Evolutionary conservation across 148 eudicot genomes (phyloP), one percentile per base, ranked within the genome.

Genomic region (Vaccinium darrowii): DNA sequence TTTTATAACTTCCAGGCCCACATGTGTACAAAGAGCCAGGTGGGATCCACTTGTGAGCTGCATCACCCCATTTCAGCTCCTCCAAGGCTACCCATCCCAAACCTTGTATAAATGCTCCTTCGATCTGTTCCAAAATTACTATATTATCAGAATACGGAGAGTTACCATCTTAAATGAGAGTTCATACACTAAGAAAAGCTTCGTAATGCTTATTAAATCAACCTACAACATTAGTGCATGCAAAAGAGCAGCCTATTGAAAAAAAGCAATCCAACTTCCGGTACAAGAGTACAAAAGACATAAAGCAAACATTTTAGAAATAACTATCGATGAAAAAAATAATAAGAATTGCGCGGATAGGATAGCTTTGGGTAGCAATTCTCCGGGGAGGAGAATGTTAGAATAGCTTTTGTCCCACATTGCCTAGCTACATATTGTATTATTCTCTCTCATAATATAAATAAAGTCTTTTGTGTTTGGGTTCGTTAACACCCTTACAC

Each of bases 41-140:
- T 80, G 91, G 90, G 67, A 97, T 86, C 99, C 98, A 95, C 89
- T 91, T 93, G 83, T 97, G 99, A 85, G 98, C 95, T 43, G 90
- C 82, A 85, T 97, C 99, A 36, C 99, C 99, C 99, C 99, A 95
- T 88, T 97, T 97, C 79, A 97, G 91, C 90, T 97, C 99, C 88
- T 97, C 99, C 85, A 97, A 86, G 75, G 98, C 98, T 82, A 90
- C 91, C 99, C 99, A 97, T 82, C 99, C 99, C 81, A 95, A 84
- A 53, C 99, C 99, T 88, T 97, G 99, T 50, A 95, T 84, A 86
- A 97, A 97, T 81, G 98, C 99, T 86, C 99, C 99, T 90, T 97
- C 99, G 73, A 97, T 92, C 99, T 97, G 98, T 84, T 84, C 60
- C 86, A 50, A 81, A 71, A 62, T 12, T 27, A 60, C 81, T 16